These are phyloP conservation scores for Pseudogymnoascus sp. DNA, from an alignment of 2,329 filamentous ascomycete genomes.

Conservation along the genomic window DNA sequence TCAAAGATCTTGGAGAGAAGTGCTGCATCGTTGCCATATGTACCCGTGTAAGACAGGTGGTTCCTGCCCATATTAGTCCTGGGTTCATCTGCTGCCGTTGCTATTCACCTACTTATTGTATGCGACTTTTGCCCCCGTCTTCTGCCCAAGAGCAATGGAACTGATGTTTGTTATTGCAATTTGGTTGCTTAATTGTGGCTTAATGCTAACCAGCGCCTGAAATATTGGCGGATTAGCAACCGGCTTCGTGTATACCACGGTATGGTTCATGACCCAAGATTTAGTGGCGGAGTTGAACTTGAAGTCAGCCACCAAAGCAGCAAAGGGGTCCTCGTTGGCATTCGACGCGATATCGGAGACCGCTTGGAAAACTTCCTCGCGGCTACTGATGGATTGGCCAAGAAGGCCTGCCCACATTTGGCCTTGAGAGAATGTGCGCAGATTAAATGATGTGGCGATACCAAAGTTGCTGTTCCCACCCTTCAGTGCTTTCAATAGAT, in stretches of 20 bases:
- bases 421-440: slow-evolving; percentile 17
- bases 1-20: slow-evolving; percentile 11
- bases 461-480: slow-evolving; percentile 53
- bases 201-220: background rate
- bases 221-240: slow-evolving; percentile 8
- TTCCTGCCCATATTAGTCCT: background rate
- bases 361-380: slow-evolving; percentile 7
- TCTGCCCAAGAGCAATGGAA: background rate
- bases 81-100: background rate
- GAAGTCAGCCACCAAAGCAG: slow-evolving; percentile 12
- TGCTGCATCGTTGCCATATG: background rate
- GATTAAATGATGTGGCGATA: slow-evolving; percentile 39
- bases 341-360: slow-evolving; percentile 11
- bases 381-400: background rate
- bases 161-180: background rate
- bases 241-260: slow-evolving; percentile 10
- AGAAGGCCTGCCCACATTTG: slow-evolving; percentile 11
- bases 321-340: slow-evolving; percentile 13
- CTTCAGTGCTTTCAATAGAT: slow-evolving; percentile 46
- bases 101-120: background rate
- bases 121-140: background rate
- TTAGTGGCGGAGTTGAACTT: slow-evolving; percentile 9
- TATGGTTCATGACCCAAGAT: slow-evolving; percentile 12
- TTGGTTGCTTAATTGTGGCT: background rate
- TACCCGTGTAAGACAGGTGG: slow-evolving; percentile 6